Conservation (phyloP, 257 asterid species). For the Fraxinus americana region DNA sequence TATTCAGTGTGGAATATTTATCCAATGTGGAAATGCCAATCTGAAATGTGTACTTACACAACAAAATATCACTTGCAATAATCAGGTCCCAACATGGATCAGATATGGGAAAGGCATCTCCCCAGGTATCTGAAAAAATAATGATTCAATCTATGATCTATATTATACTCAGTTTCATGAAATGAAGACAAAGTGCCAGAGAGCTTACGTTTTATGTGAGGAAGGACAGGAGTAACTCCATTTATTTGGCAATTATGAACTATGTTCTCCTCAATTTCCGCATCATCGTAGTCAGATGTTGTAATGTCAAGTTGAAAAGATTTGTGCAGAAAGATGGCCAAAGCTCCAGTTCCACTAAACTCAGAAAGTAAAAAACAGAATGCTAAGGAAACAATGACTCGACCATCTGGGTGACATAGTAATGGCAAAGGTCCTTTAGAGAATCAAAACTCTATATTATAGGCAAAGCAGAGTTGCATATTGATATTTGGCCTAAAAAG, state of each 20-base stretch:
- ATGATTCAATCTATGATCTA: neutral
- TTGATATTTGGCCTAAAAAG: neutral
- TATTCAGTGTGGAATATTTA: slow-evolving; percentile 4
- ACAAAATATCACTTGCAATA: slow-evolving; percentile 86
- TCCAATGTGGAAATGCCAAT: neutral
- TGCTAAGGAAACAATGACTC: neutral
- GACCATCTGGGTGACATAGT: neutral
- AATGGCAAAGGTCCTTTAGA: neutral
- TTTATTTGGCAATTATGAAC: slow-evolving; percentile 70
- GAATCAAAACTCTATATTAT: neutral
- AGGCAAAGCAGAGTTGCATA: neutral
- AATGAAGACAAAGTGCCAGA: slow-evolving; percentile 11
- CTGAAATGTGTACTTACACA: slow-evolving; percentile 58
- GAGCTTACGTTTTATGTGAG: slow-evolving; percentile 76
- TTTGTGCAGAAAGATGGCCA: slow-evolving; percentile 79
- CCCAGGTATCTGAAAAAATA: slow-evolving; percentile 84
- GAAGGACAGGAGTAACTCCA: slow-evolving; percentile 71
- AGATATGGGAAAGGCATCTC: slow-evolving; percentile 67
- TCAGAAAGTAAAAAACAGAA: slow-evolving; percentile 26
- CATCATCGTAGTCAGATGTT: slow-evolving; percentile 97
- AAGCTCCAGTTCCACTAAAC: slow-evolving; percentile 93
- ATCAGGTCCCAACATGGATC: slow-evolving; percentile 84
- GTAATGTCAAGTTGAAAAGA: slow-evolving; percentile 68
- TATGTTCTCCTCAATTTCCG: slow-evolving; percentile 80
- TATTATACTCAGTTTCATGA: slow-evolving; percentile 2